Evolutionary conservation across 192 early-diverging fungal genomes (phyloP).

Genomic region (Dispira parvispora): DNA sequence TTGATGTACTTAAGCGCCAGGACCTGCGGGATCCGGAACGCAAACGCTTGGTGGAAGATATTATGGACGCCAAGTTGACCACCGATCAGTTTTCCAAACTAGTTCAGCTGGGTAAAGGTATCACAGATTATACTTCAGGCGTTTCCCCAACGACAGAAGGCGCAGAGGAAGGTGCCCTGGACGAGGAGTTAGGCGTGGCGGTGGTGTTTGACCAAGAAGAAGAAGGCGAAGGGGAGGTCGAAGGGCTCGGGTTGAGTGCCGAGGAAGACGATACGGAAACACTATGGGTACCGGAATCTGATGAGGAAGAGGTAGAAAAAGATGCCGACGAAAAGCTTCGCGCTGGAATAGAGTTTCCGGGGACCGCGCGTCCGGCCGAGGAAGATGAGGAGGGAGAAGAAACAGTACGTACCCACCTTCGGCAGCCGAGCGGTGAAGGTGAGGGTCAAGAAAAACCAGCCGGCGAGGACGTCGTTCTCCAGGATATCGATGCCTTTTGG

Average conservation of each 20-base stretch:
- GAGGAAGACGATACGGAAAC: slow-evolving; percentile 32
- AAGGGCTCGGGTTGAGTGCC: slow-evolving; percentile 30
- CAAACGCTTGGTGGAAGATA: slow-evolving; percentile 61
- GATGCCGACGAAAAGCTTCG: slow-evolving; percentile 12
- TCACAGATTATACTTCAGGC: slow-evolving; percentile 62
- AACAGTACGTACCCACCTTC: neutral
- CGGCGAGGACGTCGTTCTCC: slow-evolving; percentile 29
- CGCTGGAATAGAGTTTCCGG: slow-evolving; percentile 16
- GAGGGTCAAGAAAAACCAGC: slow-evolving; percentile 2
- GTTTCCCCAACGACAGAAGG: slow-evolving; percentile 9
- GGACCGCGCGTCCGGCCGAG: neutral
- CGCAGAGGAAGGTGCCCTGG: slow-evolving; percentile 38
- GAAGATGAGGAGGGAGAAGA: slow-evolving; percentile 7
- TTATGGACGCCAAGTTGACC: slow-evolving; percentile 44
- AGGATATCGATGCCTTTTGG: slow-evolving; percentile 96
- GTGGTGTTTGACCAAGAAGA: slow-evolving; percentile 95
- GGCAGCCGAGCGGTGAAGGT: slow-evolving; percentile 1
- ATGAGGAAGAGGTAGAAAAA: slow-evolving; percentile 37
- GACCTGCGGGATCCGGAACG: slow-evolving; percentile 75
- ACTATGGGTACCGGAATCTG: slow-evolving; percentile 16
- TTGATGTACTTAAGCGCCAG: slow-evolving; percentile 73
- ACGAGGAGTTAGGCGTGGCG: slow-evolving; percentile 83
- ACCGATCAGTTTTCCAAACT: slow-evolving; percentile 76
- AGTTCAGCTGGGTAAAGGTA: slow-evolving; percentile 82
- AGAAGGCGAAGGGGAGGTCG: slow-evolving; percentile 64